These are phyloP conservation scores for Talaromyces sp. DNA, from an alignment of 2,329 filamentous ascomycete genomes.

Conservation along the genomic window DNA sequence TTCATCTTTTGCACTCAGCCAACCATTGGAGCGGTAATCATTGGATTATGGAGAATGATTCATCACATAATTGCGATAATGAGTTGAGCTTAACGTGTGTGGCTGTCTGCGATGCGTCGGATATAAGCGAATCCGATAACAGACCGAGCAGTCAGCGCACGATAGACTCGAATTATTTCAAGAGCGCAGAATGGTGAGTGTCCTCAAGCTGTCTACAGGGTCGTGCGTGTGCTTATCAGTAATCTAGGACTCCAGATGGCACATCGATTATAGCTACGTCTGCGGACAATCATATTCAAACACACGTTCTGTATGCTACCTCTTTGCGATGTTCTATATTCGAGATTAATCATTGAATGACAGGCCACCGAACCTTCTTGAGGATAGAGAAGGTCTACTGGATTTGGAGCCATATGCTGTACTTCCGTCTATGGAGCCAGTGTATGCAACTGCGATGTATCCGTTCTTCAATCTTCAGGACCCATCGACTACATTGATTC, in stretches of 20 bases:
- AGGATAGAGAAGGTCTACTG: constrained; percentile 34
- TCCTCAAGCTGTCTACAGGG: background rate
- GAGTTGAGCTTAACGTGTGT: constrained; percentile 13
- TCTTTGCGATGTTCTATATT: background rate
- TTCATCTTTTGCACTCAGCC: background rate
- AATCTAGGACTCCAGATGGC: constrained; percentile 51
- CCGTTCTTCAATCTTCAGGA: constrained; percentile 54
- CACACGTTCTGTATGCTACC: constrained; percentile 50
- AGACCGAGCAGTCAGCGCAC: background rate
- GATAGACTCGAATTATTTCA: constrained; percentile 39
- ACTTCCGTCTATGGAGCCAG: constrained; percentile 46
- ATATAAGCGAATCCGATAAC: background rate
- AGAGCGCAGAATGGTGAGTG: constrained; percentile 44
- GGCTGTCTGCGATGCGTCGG: constrained; percentile 7
- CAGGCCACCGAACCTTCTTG: constrained; percentile 49
- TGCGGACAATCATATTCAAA: constrained; percentile 50
- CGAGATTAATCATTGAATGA: background rate
- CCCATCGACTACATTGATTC: constrained; percentile 46
- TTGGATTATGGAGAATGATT: background rate
- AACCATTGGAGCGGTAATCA: background rate
- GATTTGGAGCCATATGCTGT: constrained; percentile 46
- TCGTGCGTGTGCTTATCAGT: constrained; percentile 5
- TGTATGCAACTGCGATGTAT: constrained; percentile 53
- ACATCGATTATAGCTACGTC: constrained; percentile 55
- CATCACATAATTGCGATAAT: background rate